phyloP scores from a whole-genome alignment of 768 basidiomycete species.

The Lactarius deliciosus region DNA sequence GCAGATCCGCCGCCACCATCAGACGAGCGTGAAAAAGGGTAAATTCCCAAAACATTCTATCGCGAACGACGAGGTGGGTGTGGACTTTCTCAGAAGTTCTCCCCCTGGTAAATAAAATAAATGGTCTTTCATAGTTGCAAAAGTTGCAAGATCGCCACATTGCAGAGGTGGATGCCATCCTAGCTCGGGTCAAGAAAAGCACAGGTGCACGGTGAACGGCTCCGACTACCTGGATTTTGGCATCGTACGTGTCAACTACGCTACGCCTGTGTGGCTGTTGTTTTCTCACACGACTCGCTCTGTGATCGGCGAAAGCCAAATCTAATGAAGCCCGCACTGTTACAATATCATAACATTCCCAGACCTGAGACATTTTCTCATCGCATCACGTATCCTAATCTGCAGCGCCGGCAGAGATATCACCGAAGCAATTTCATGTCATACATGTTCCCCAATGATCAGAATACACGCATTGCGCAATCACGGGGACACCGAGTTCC shows the following conservation, averaged over 20 bases:
- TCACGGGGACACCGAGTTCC: constrained; percentile 66
- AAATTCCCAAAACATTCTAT: constrained; percentile 67
- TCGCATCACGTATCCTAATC: background rate
- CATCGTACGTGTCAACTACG: background rate
- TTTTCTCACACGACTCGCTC: background rate
- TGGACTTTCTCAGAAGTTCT: background rate
- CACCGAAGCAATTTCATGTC: background rate
- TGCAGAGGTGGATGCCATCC: constrained; percentile 62
- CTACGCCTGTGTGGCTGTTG: background rate
- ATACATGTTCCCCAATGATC: constrained; percentile 13
- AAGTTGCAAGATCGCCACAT: constrained; percentile 64
- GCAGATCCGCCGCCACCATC: constrained; percentile 71
- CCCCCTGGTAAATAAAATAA: background rate
- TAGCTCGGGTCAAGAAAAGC: constrained; percentile 62
- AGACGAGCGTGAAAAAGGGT: constrained; percentile 64
- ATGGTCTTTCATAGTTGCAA: constrained; percentile 56
- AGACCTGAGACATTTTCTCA: constrained; percentile 6
- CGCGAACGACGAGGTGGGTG: constrained; percentile 66
- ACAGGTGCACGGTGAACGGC: constrained; percentile 36
- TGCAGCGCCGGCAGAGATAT: constrained; percentile 5
- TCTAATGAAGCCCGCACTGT: background rate
- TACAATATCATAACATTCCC: constrained; percentile 6
- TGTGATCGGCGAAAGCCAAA: background rate
- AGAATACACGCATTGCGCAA: constrained; percentile 46
- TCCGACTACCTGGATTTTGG: background rate